Conservation (phyloP, 345 rosid species). For the Raphanus sativus region DNA sequence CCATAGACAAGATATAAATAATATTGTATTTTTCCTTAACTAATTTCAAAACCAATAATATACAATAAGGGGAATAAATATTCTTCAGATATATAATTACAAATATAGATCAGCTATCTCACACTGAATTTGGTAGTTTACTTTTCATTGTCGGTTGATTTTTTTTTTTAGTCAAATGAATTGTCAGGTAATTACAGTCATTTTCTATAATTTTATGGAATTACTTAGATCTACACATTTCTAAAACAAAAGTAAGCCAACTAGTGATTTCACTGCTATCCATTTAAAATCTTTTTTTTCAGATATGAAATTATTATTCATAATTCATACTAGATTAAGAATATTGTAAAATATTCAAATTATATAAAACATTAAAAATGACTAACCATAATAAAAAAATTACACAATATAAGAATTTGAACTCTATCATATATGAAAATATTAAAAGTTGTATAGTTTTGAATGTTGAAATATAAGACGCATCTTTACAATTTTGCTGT, state of each 20-base stretch:
- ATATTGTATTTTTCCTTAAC: background rate
- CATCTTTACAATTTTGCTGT: background rate
- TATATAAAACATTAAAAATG: background rate
- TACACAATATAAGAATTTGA: background rate
- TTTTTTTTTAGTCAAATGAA: background rate
- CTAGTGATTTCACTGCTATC: background rate
- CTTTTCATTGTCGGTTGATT: slow-evolving; percentile 21
- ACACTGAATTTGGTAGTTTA: background rate
- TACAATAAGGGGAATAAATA: background rate
- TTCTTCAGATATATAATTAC: background rate
- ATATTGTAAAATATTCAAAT: background rate
- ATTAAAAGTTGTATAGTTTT: background rate
- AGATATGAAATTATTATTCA: background rate
- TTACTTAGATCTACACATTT: background rate
- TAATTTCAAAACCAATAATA: background rate
- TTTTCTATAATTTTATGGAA: background rate
- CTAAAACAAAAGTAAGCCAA: background rate
- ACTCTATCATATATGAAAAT: background rate
- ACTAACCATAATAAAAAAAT: background rate
- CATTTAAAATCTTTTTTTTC: background rate
- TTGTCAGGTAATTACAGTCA: slow-evolving; percentile 16
- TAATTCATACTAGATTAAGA: background rate
- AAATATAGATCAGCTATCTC: background rate
- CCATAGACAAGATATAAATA: background rate
- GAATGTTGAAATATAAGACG: background rate